These are phyloP conservation scores for Dioscorea zingiberensis DNA, from an alignment of 106 monocot genomes.

Conservation along the genomic window DNA sequence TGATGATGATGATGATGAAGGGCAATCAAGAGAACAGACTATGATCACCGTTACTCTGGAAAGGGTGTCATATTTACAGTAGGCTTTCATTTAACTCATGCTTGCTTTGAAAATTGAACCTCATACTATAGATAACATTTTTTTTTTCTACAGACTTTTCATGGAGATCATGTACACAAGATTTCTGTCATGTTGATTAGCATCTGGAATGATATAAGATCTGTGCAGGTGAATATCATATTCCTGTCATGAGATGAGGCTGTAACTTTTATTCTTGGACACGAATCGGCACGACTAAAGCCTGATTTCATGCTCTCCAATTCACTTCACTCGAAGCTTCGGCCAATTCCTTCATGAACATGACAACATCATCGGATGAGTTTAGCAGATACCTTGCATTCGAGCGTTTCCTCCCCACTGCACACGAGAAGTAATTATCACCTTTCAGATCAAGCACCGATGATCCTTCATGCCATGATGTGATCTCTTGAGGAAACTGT, in stretches of 20 bases:
- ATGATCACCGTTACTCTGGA: not conserved
- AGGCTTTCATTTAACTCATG: not conserved
- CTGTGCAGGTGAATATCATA: not conserved
- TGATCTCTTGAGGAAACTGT: conserved; percentile 41
- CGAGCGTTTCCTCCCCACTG: conserved; percentile 78
- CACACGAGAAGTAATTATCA: conserved; percentile 90
- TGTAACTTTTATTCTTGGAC: not conserved
- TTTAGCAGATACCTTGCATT: conserved; percentile 78
- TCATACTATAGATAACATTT: not conserved
- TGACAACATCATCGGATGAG: conserved; percentile 81
- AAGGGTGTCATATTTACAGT: not conserved
- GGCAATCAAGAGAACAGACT: too few species aligned
- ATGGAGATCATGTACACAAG: not conserved
- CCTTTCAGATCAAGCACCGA: conserved; percentile 91
- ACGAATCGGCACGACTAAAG: not conserved
- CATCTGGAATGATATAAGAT: not conserved
- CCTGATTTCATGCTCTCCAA: too few species aligned
- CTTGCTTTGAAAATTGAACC: not conserved
- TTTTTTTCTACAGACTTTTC: not conserved
- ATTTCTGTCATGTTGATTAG: not conserved
- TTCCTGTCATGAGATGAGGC: not conserved
- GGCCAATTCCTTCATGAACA: conserved; percentile 69
- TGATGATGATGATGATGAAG: too few species aligned
- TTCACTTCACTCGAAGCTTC: conserved; percentile 1
- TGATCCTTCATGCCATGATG: conserved; percentile 78